Conservation (phyloP, 2,329 filamentous ascomycete genomes). For the Metarhizium rileyi region DNA sequence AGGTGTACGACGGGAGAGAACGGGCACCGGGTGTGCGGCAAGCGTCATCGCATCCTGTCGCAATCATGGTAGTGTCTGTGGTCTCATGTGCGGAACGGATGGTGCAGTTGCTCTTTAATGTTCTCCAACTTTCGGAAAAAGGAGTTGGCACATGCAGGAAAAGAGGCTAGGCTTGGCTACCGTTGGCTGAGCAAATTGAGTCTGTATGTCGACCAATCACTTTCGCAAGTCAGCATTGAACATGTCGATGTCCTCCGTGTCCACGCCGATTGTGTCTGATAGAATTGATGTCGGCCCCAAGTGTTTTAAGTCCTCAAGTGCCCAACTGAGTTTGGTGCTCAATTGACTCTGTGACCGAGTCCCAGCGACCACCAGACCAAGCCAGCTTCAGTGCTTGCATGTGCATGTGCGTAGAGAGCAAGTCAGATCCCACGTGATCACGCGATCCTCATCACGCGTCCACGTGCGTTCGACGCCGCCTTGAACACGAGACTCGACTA, state of each 20-base stretch:
- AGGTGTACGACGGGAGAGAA: background rate
- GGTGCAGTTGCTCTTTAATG: background rate
- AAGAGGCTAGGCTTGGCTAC: background rate
- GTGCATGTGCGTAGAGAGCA: too few relatives aligned
- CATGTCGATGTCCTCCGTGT: too few relatives aligned
- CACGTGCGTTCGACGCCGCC: background rate
- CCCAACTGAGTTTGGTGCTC: too few relatives aligned
- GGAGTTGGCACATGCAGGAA: too few relatives aligned
- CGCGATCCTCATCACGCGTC: constrained; percentile 7
- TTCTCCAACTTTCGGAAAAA: too few relatives aligned
- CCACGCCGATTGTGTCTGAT: too few relatives aligned
- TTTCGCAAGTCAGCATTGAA: too few relatives aligned
- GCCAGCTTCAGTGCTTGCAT: background rate
- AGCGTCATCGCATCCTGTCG: background rate
- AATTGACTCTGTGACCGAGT: too few relatives aligned
- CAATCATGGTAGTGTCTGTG: too few relatives aligned
- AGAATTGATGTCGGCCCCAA: too few relatives aligned
- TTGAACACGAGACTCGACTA: background rate
- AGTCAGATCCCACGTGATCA: constrained; percentile 7
- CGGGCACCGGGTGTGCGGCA: background rate
- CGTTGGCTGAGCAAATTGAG: background rate
- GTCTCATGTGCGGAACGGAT: background rate
- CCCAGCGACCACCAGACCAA: background rate
- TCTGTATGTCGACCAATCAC: too few relatives aligned
- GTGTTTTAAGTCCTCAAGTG: too few relatives aligned